Evolutionary conservation across 768 basidiomycete genomes (phyloP), one percentile per base, ranked within the genome.

Genomic region (Collybia mongolica): DNA sequence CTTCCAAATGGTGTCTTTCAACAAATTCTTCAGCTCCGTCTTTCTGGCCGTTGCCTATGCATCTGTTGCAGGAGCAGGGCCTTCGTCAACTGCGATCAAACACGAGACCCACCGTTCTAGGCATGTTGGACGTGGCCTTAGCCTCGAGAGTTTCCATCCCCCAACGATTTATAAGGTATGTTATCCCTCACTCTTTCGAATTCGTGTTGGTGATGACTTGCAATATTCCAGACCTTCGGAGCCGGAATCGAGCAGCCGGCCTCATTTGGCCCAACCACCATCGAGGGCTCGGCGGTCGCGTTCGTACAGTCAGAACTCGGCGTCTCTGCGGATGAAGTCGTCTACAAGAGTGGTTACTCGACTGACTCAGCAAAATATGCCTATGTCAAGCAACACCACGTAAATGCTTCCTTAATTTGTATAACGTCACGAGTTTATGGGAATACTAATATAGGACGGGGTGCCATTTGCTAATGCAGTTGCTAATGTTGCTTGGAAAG

Each of bases 381-480:
- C 2, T 66, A 58, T 46, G 26, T 64, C 5, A 57, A 48, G 15
- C 61, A 66, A 49, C 42, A 19, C 12, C 52, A 61, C 47, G 63
- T 64, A 15, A 19, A 55, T 54, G 11, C 9, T 15, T 51, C n/a
- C 7, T 35, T 23, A 20, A 5, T 49, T 35, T 29, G 24, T 12
- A 2, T 19, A n/a, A 17, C 5, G 23, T 51, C 42, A 6, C 17
- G 7, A 45, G 14, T 39, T 38, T 44, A 26, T 24, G 35, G 20
- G 6, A 36, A 5, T 23, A 8, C 23, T 20, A 32, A 19, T 6
- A 44, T 22, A 24, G 69, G 51, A 71, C 42, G 66, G 60, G 6
- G 58, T 72, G 39, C 65, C 69, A 2, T 65, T 73, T 45, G 65
- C 66, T 23, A 71, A 72, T 47, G 69, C 67, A 35, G 70, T 70